Conservation (phyloP, 75 land plant species). For the Pinus albicaulis region DNA sequence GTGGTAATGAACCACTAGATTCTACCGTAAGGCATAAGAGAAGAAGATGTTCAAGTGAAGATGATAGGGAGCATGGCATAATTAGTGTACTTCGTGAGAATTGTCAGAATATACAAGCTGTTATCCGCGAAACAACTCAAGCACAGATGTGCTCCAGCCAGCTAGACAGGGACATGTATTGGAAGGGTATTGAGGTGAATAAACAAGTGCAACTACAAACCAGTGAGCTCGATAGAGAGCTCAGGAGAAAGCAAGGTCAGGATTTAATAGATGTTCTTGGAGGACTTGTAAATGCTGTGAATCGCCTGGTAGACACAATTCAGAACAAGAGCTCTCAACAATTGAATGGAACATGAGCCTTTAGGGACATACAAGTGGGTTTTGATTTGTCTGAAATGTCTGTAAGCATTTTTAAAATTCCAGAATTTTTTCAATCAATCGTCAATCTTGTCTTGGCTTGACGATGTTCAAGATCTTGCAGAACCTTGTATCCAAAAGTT, state of each 20-base stretch:
- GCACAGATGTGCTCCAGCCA: constrained; percentile 3
- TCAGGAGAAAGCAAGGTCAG: constrained; percentile 16
- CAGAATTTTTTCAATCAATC: background rate
- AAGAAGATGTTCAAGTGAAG: background rate
- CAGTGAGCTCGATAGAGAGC: constrained; percentile 14
- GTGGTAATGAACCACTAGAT: background rate
- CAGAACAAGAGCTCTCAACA: constrained; percentile 1
- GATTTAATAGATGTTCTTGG: constrained; percentile 18
- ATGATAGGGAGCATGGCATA: constrained; percentile 6
- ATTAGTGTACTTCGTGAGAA: constrained; percentile 7
- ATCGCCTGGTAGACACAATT: constrained; percentile 5
- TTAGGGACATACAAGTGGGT: background rate
- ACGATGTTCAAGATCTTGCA: background rate
- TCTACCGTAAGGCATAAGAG: background rate
- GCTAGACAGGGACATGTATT: constrained; percentile 5
- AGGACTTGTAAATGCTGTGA: constrained; percentile 6
- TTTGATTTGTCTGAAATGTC: background rate
- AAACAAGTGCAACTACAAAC: background rate
- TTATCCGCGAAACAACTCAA: constrained; percentile 3
- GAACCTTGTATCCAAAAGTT: background rate
- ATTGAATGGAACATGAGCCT: background rate
- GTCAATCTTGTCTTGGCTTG: background rate
- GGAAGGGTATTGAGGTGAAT: background rate
- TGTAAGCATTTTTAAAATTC: background rate
- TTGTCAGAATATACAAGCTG: constrained; percentile 1